These are phyloP conservation scores for Malbranchea cinnamomea DNA, from an alignment of 2,329 filamentous ascomycete species.

Conservation along the genomic window DNA sequence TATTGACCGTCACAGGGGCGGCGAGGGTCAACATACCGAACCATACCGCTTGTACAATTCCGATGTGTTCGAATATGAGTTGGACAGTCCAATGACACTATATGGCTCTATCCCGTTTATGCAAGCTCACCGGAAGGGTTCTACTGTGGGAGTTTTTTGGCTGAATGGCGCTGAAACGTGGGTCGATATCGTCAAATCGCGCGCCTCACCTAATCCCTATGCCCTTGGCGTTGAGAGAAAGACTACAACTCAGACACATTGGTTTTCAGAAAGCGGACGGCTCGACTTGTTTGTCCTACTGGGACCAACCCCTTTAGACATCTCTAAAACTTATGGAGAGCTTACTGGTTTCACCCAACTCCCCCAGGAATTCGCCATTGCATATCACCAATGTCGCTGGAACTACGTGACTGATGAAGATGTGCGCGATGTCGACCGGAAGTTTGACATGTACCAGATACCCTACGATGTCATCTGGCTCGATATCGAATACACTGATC, in stretches of 20 bases:
- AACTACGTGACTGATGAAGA: constrained; percentile 97
- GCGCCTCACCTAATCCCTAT: constrained; percentile 57
- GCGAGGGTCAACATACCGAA: constrained; percentile 68
- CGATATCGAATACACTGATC: constrained; percentile 93
- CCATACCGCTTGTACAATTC: constrained; percentile 93
- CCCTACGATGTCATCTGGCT: constrained; percentile 99
- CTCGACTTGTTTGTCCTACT: constrained; percentile 92
- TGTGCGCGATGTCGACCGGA: constrained; percentile 88
- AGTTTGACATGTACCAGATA: constrained; percentile 89
- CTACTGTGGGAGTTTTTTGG: constrained; percentile 94
- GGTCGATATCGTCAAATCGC: constrained; percentile 82
- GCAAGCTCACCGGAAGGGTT: constrained; percentile 90
- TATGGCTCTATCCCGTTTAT: constrained; percentile 97
- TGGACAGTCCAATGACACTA: constrained; percentile 95
- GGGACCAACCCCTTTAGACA: constrained; percentile 68
- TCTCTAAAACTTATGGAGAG: constrained; percentile 71
- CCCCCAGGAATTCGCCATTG: constrained; percentile 82
- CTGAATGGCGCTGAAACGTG: constrained; percentile 94
- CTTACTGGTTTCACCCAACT: constrained; percentile 84
- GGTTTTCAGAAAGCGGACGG: constrained; percentile 85
- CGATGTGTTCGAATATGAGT: constrained; percentile 94
- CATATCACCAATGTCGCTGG: constrained; percentile 96
- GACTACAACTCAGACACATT: constrained; percentile 77
- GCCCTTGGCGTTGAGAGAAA: constrained; percentile 54
- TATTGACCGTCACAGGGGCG: constrained; percentile 39